Evolutionary conservation across 495 filamentous ascomycete species (phyloP).

Genomic region (Daldinia grandis): DNA sequence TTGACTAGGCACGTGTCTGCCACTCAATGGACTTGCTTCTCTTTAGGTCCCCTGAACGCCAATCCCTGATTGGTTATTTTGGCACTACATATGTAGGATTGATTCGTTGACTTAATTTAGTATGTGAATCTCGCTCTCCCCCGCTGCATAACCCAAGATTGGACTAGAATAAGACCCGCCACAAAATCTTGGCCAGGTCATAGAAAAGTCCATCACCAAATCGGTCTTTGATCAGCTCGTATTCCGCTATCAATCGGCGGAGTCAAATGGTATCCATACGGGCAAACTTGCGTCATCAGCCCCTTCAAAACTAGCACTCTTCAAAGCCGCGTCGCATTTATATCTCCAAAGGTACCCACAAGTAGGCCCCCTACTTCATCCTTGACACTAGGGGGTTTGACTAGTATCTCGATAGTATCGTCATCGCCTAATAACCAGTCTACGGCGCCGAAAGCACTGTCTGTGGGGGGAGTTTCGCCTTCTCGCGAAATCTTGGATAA

Average conservation of each 20-base stretch:
- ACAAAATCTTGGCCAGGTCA: conserved; percentile 26
- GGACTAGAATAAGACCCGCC: conserved; percentile 30
- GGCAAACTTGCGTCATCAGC: conserved; percentile 15
- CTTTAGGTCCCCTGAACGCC: conserved; percentile 9
- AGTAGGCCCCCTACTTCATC: conserved; percentile 54
- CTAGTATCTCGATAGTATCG: conserved; percentile 55
- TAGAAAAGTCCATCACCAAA: conserved; percentile 12
- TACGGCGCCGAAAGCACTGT: conserved; percentile 48
- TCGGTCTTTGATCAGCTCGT: conserved; percentile 20
- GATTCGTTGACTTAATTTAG: conserved; percentile 45
- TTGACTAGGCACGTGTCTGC: conserved; percentile 34
- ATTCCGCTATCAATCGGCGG: conserved; percentile 7
- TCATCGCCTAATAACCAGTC: conserved; percentile 59
- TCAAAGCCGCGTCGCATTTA: conserved; percentile 54
- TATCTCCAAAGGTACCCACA: conserved; percentile 62
- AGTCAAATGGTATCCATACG: conserved; percentile 8
- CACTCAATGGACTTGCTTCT: conserved; percentile 26
- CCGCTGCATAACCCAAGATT: conserved; percentile 35
- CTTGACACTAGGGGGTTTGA: conserved; percentile 52
- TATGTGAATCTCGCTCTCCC: conserved; percentile 44
- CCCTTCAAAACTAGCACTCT: conserved; percentile 21
- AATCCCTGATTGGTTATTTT: conserved; percentile 30
- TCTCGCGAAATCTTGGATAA: conserved; percentile 59
- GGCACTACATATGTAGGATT: conserved; percentile 19
- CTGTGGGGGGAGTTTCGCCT: conserved; percentile 46